Conservation (phyloP, 1,139 yeast genomes). For the Candida gigantensis region DNA sequence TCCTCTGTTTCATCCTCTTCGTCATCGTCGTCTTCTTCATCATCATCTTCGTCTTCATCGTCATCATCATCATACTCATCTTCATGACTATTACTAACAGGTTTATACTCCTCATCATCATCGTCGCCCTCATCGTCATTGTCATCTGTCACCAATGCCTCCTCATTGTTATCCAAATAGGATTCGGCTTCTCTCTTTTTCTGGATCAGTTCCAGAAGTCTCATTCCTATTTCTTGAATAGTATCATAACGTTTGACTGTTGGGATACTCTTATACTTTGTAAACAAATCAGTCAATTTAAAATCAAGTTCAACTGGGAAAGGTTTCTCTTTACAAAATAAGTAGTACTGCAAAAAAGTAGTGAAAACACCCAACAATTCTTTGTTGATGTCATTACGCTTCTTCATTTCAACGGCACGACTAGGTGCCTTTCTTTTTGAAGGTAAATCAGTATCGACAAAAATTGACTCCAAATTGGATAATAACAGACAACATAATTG, state of each 20-base stretch:
- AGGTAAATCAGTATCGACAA: conserved; percentile 13
- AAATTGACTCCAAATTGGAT: conserved; percentile 17
- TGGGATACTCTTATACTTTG: conserved; percentile 19
- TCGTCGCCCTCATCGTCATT: conserved; percentile 20
- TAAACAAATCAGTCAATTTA: conserved; percentile 48
- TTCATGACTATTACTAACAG: conserved; percentile 21
- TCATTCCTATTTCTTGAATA: conserved; percentile 42
- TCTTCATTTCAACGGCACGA: conserved; percentile 12
- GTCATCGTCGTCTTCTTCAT: conserved; percentile 16
- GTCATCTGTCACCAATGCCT: conserved; percentile 17
- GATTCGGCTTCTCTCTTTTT: conserved; percentile 20
- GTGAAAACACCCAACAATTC: conserved; percentile 47
- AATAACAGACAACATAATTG: conserved; percentile 47
- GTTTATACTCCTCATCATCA: conserved; percentile 23
- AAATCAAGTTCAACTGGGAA: conserved; percentile 68
- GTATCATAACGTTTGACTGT: conserved; percentile 38
- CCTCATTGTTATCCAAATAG: conserved; percentile 19
- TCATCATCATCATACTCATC: conserved; percentile 23
- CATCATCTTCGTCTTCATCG: conserved; percentile 17
- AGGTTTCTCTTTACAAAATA: conserved; percentile 63
- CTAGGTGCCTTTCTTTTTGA: conserved; percentile 10
- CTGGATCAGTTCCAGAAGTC: conserved; percentile 32
- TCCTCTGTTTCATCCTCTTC: conserved; percentile 17
- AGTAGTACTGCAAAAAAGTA: conserved; percentile 71
- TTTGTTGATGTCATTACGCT: conserved; percentile 17